A percentile compares a stretch with the other conserved stretches of the same genome.
These are phyloP conservation scores for Penicillium maclennaniae DNA, from an alignment of 495 filamentous ascomycete genomes.

Conservation along the genomic window DNA sequence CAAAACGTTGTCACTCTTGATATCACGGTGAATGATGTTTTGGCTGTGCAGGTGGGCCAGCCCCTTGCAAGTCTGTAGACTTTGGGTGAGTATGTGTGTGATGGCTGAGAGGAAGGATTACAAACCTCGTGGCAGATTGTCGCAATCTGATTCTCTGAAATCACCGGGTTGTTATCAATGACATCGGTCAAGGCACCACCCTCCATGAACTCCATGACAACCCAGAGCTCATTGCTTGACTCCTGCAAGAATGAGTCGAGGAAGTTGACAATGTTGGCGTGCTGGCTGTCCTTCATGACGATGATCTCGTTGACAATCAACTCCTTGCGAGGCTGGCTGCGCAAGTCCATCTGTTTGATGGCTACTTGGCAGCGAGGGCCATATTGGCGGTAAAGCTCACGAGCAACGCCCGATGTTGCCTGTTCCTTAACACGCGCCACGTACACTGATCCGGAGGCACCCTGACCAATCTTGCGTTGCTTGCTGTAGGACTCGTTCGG, in stretches of 20 bases:
- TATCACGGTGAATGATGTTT: slow-evolving; percentile 98
- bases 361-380: slow-evolving; percentile 79
- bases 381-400: slow-evolving; percentile 62
- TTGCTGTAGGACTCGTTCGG: slow-evolving; percentile 92
- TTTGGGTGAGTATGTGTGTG: slow-evolving; percentile 28
- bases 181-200: slow-evolving; percentile 96
- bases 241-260: slow-evolving; percentile 94
- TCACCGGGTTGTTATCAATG: slow-evolving; percentile 90
- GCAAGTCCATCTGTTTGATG: slow-evolving; percentile 99
- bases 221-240: slow-evolving; percentile 90
- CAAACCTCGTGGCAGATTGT: slow-evolving; percentile 93
- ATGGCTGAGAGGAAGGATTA: not conserved
- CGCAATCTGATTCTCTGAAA: slow-evolving; percentile 93
- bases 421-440: slow-evolving; percentile 86
- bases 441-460: slow-evolving; percentile 95
- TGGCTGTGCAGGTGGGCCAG: slow-evolving; percentile 90
- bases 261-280: slow-evolving; percentile 98
- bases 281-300: slow-evolving; percentile 98
- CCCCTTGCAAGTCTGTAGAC: slow-evolving; percentile 84
- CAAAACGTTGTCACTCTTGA: slow-evolving; percentile 97
- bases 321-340: slow-evolving; percentile 95
- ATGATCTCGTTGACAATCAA: slow-evolving; percentile 99
- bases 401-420: slow-evolving; percentile 61
- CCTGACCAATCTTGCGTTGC: slow-evolving; percentile 98
- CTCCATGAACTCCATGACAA: slow-evolving; percentile 99